Conservation (phyloP, 306 rosid species). For the Medicago ruthenica region DNA sequence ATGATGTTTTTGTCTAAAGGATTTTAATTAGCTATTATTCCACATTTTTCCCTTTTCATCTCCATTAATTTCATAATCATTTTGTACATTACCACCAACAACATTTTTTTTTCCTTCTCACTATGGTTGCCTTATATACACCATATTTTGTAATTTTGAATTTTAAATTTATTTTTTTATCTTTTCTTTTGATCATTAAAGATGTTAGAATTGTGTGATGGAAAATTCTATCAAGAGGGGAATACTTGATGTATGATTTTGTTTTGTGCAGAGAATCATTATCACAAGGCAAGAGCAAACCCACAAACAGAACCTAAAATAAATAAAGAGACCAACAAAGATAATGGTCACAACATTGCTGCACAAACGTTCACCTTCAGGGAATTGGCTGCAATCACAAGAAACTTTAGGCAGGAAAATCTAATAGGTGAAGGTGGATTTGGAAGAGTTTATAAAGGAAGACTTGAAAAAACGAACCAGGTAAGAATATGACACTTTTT, state of each 20-base stretch:
- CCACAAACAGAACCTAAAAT: slow-evolving; percentile 45
- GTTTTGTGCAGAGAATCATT: slow-evolving; percentile 49
- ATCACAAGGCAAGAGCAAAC: slow-evolving; percentile 33
- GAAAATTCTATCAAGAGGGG: background rate
- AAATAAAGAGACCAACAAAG: slow-evolving; percentile 49
- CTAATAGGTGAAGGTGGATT: slow-evolving; percentile 96
- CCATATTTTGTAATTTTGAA: background rate
- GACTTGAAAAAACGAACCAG: slow-evolving; percentile 69
- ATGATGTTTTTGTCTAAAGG: background rate
- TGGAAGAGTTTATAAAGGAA: slow-evolving; percentile 92
- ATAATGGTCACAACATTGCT: slow-evolving; percentile 54
- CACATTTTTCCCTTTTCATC: no score
- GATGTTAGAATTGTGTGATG: background rate
- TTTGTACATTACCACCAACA: no score
- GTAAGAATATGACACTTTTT: slow-evolving; percentile 39
- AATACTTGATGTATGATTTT: slow-evolving; percentile 12
- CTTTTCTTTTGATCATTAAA: background rate
- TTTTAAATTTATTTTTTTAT: background rate
- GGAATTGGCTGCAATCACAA: slow-evolving; percentile 85
- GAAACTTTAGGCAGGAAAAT: slow-evolving; percentile 84
- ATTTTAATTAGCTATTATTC: background rate
- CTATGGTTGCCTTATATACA: background rate
- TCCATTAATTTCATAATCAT: no score
- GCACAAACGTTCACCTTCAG: slow-evolving; percentile 84
- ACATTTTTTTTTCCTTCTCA: no score